Evolutionary conservation across 331 rosid genomes (phyloP).

Genomic region (Acacia concinna): DNA sequence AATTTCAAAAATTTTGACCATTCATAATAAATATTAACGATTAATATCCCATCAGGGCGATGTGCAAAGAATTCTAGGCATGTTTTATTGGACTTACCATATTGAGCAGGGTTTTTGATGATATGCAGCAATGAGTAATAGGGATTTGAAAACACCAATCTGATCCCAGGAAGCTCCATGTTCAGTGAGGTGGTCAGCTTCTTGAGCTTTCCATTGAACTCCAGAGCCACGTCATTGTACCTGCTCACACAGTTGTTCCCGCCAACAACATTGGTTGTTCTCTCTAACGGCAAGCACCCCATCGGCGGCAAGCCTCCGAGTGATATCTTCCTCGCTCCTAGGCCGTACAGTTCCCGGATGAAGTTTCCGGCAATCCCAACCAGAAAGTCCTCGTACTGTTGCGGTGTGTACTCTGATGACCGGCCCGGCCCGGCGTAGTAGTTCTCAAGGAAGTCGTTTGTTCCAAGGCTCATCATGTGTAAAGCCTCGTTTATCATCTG

Average conservation of each 20-base stretch:
- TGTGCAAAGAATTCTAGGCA: too few relatives aligned
- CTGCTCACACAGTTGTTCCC: conserved; percentile 47
- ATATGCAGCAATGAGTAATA: conserved; percentile 50
- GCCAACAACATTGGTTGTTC: conserved; percentile 60
- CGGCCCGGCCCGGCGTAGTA: conserved; percentile 69
- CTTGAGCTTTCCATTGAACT: conserved; percentile 70
- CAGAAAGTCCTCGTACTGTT: conserved; percentile 58
- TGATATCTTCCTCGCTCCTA: conserved; percentile 86
- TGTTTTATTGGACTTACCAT: conserved; percentile 48
- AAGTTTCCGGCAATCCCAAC: conserved; percentile 63
- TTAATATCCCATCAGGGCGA: too few relatives aligned
- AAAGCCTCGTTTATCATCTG: conserved; percentile 55
- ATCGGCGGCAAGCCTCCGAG: conserved; percentile 95
- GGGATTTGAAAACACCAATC: conserved; percentile 76
- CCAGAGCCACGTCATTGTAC: conserved; percentile 57
- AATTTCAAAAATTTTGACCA: too few relatives aligned
- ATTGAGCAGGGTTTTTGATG: conserved; percentile 49
- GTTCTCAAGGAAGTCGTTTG: conserved; percentile 88
- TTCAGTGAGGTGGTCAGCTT: conserved; percentile 49
- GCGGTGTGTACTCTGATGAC: conserved; percentile 48
- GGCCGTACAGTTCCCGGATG: conserved; percentile 52
- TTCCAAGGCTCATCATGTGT: conserved; percentile 73
- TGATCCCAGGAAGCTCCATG: conserved; percentile 59
- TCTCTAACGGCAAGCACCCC: conserved; percentile 96
- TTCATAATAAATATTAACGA: too few relatives aligned